Conservation (phyloP, 1,284 basidiomycete species). For the Irpex rosettiformis region DNA sequence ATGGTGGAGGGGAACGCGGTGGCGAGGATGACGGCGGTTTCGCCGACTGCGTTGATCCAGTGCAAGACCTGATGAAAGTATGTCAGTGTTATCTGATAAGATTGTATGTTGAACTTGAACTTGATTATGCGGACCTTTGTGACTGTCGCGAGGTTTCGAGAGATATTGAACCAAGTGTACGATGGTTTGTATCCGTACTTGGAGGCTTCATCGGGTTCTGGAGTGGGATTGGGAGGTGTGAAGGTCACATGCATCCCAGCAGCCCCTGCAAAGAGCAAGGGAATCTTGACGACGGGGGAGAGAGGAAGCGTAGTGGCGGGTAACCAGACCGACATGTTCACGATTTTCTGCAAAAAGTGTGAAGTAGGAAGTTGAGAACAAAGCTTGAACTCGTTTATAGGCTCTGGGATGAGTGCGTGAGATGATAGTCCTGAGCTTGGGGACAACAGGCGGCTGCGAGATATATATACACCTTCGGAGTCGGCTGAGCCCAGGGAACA, state of each 20-base stretch:
- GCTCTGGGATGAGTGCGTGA: neutral
- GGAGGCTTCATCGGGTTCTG: neutral
- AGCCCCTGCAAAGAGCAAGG: constrained; percentile 1
- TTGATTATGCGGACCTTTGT: neutral
- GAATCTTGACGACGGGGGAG: neutral
- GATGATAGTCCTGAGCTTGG: neutral
- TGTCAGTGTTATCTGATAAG: neutral
- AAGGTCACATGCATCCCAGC: constrained; percentile 1
- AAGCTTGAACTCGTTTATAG: neutral
- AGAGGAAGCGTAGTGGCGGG: neutral
- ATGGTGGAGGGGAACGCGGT: neutral
- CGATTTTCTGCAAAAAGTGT: neutral
- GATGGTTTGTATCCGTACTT: neutral
- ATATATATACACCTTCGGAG: neutral
- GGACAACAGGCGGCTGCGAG: neutral
- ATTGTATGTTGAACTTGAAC: neutral
- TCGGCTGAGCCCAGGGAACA: neutral
- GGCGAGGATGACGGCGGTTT: constrained; percentile 1
- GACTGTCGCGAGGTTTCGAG: neutral
- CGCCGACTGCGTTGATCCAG: neutral
- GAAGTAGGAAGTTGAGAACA: neutral
- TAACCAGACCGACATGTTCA: neutral
- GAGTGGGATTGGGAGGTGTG: constrained; percentile 1
- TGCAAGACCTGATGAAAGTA: neutral
- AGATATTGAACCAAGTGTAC: neutral